Conservation (phyloP, 345 rosid genomes). For the Hypericum androsaemum region DNA sequence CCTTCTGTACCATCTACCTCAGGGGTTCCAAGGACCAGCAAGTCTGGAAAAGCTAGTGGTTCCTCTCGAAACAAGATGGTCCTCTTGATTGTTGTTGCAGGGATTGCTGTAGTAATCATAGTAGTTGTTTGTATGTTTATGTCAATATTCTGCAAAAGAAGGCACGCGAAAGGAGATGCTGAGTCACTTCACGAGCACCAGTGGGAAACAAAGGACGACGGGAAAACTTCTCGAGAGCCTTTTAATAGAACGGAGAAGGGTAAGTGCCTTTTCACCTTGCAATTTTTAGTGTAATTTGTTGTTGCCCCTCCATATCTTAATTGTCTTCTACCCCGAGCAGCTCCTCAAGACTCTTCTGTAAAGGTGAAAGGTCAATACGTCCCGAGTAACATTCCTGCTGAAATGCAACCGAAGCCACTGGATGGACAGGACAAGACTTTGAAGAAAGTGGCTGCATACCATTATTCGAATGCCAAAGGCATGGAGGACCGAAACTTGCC, state of each 20-base stretch:
- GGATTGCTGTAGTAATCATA: constrained; percentile 25
- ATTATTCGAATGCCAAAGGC: constrained; percentile 12
- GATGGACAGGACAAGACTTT: constrained; percentile 25
- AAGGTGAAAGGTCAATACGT: constrained; percentile 33
- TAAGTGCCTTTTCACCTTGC: constrained; percentile 15
- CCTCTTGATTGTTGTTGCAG: constrained; percentile 35
- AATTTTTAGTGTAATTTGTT: background rate
- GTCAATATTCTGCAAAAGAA: constrained; percentile 39
- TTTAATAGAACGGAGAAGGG: constrained; percentile 35
- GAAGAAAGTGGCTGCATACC: constrained; percentile 21
- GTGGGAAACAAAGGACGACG: constrained; percentile 27
- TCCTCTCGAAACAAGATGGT: constrained; percentile 32
- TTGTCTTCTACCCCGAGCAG: constrained; percentile 23
- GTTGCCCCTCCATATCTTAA: background rate
- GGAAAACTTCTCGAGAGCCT: constrained; percentile 28
- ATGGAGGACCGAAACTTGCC: constrained; percentile 13
- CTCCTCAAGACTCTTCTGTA: constrained; percentile 28
- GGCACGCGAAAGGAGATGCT: constrained; percentile 12
- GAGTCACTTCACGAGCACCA: constrained; percentile 17
- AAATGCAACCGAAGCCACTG: constrained; percentile 20
- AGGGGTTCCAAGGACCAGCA: constrained; percentile 14
- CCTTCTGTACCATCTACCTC: constrained; percentile 8
- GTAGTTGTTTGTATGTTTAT: constrained; percentile 38
- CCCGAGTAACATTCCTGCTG: constrained; percentile 29
- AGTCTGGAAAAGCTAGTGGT: constrained; percentile 27